A percentile compares a stretch with the other conserved stretches of the same genome.
Evolutionary conservation across 2,329 filamentous ascomycete genomes (phyloP).

Genomic region (Claviceps maximensis): DNA sequence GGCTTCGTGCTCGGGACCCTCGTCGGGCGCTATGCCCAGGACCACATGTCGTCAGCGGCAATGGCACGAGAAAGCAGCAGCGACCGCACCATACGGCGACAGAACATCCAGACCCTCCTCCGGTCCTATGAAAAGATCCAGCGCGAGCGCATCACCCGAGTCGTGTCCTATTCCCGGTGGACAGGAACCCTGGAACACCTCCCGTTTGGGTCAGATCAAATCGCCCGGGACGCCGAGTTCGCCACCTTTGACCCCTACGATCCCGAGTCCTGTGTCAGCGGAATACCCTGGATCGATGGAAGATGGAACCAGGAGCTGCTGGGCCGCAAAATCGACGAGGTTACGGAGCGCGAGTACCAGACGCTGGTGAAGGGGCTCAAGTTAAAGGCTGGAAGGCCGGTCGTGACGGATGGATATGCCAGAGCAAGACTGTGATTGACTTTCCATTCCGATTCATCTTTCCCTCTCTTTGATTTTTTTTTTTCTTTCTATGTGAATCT

Average conservation of each 20-base stretch:
- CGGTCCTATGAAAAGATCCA: constrained; percentile 5
- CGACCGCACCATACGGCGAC: background rate
- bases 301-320: constrained; percentile 5
- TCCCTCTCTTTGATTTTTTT: too few species aligned
- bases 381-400: background rate
- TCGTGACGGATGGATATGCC: too few species aligned
- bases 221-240: constrained; percentile 7
- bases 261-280: constrained; percentile 4
- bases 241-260: background rate
- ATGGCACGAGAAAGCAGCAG: too few species aligned
- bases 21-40: constrained; percentile 13
- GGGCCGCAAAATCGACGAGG: constrained; percentile 1
- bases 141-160: constrained; percentile 2
- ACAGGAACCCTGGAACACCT: constrained; percentile 6
- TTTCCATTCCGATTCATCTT: background rate
- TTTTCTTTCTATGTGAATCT: too few species aligned
- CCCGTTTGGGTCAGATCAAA: constrained; percentile 1
- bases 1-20: constrained; percentile 12
- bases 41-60: background rate
- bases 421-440: background rate
- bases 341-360: constrained; percentile 3
- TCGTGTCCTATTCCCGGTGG: constrained; percentile 4
- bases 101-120: background rate
- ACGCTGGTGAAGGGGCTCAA: background rate
- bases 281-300: constrained; percentile 8